phyloP scores from a whole-genome alignment of 2,329 filamentous ascomycete genomes.

The Neofusicoccum parvum region DNA sequence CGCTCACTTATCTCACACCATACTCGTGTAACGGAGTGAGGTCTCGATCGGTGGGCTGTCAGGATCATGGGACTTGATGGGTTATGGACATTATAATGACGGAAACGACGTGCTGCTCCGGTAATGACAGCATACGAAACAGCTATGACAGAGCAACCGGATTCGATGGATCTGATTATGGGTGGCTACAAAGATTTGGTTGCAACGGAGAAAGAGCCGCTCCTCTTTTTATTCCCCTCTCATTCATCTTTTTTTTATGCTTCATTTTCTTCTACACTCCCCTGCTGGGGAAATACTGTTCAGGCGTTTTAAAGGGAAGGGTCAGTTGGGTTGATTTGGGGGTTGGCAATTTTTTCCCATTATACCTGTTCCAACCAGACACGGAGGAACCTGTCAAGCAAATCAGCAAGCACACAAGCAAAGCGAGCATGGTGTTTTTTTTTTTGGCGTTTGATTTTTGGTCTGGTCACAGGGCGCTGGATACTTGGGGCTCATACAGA shows the following conservation, averaged over 20 bases:
- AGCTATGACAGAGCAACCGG: background rate
- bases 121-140: background rate
- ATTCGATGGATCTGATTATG: background rate
- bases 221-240: background rate
- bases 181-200: background rate
- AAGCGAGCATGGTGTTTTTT: conserved; percentile 7
- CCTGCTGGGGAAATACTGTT: background rate
- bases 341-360: background rate
- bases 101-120: background rate
- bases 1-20: no score
- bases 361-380: background rate
- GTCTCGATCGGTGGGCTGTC: background rate
- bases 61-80: background rate
- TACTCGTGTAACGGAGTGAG: background rate
- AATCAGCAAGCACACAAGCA: background rate
- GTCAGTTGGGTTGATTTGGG: background rate
- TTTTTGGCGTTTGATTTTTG: background rate
- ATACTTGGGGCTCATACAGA: background rate
- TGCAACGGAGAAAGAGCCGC: no score
- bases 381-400: background rate
- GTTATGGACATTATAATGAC: background rate
- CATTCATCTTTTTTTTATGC: background rate
- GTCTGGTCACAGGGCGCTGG: background rate
- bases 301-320: background rate
- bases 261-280: background rate